phyloP scores from a whole-genome alignment of 2,329 filamentous ascomycete species.

The Penicillium aurantiogriseum region DNA sequence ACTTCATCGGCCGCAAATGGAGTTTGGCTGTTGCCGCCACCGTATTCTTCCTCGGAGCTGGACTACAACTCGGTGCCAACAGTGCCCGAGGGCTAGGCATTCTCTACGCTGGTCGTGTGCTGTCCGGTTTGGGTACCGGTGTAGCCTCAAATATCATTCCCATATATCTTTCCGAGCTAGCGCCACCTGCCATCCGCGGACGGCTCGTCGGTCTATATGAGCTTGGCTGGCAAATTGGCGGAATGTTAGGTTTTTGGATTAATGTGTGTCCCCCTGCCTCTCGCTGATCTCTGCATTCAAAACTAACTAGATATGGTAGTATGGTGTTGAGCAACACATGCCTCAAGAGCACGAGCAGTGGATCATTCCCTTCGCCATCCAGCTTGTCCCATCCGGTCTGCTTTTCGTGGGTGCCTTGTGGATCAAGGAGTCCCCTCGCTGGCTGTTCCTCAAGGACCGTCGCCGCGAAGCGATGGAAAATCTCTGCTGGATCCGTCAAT shows the following conservation, averaged over 20 bases:
- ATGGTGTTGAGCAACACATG: conserved; percentile 49
- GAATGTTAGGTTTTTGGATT: conserved; percentile 48
- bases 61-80: conserved; percentile 65
- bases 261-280: conserved; percentile 27
- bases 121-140: conserved; percentile 55
- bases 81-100: conserved; percentile 58
- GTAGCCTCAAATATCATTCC: conserved; percentile 55
- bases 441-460: conserved; percentile 65
- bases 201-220: conserved; percentile 55
- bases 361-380: conserved; percentile 36
- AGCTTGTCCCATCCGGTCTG: conserved; percentile 34
- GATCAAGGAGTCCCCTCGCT: conserved; percentile 63
- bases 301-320: conserved; percentile 33
- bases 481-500: conserved; percentile 47
- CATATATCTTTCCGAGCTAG: conserved; percentile 57
- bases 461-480: conserved; percentile 63
- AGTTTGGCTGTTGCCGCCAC: conserved; percentile 59
- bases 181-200: conserved; percentile 55
- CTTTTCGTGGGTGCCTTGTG: conserved; percentile 56
- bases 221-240: conserved; percentile 52
- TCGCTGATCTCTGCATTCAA: background rate
- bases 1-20: conserved; percentile 63
- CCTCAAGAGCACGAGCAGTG: conserved; percentile 30
- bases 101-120: conserved; percentile 53
- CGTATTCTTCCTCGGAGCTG: conserved; percentile 67